Evolutionary conservation across 2,329 filamentous ascomycete species (phyloP).

Genomic region (Epichloe typhina): DNA sequence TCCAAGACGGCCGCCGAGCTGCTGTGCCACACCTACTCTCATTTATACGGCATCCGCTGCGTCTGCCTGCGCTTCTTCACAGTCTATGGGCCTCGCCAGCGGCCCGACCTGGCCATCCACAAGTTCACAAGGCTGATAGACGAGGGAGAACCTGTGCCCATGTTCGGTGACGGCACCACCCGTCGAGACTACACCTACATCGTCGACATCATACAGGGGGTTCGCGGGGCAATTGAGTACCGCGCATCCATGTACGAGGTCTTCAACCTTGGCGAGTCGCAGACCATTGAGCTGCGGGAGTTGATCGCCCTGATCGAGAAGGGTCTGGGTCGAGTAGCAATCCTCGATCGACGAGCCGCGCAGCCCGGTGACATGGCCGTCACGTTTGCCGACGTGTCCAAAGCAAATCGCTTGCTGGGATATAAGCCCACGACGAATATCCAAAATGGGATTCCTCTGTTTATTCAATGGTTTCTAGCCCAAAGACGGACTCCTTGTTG

Average conservation of each 20-base stretch:
- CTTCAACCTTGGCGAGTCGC: slow-evolving; percentile 14
- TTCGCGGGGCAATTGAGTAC: slow-evolving; percentile 12
- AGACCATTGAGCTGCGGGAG: slow-evolving; percentile 11
- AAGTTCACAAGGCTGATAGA: slow-evolving; percentile 11
- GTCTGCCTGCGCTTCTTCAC: slow-evolving; percentile 14
- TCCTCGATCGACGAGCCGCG: slow-evolving; percentile 9
- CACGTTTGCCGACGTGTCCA: slow-evolving; percentile 12
- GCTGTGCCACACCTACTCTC: slow-evolving; percentile 13
- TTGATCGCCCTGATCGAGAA: slow-evolving; percentile 11
- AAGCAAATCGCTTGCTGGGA: slow-evolving; percentile 9
- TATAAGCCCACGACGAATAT: slow-evolving; percentile 12
- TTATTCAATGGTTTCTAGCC: neutral
- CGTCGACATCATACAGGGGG: slow-evolving; percentile 13
- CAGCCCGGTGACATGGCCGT: slow-evolving; percentile 13
- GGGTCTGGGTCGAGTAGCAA: slow-evolving; percentile 9
- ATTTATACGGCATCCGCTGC: slow-evolving; percentile 13
- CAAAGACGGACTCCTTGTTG: neutral
- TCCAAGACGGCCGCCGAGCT: slow-evolving; percentile 11
- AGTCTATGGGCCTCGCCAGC: slow-evolving; percentile 14
- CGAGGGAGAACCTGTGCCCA: slow-evolving; percentile 12
- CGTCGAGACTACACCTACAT: slow-evolving; percentile 14
- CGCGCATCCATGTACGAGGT: slow-evolving; percentile 9
- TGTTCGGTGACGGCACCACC: slow-evolving; percentile 13
- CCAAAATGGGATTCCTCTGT: slow-evolving; percentile 7
- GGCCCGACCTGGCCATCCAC: slow-evolving; percentile 13